Base-by-base conservation (phyloP, 371 early-diverging fungal genomes). In the Mucor mucedo region DNA sequence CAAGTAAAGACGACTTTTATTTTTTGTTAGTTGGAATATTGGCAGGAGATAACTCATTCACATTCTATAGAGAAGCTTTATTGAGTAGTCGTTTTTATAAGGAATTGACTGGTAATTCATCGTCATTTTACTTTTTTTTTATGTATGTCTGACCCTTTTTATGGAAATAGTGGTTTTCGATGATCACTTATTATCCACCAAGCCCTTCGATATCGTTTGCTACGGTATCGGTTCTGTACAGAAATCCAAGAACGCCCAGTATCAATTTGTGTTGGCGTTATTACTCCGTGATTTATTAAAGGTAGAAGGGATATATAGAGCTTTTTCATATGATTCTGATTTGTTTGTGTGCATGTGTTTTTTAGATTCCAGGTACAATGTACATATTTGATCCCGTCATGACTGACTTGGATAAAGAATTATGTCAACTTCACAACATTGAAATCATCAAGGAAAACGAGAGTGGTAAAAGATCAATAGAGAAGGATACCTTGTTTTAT, bases 181-280 rank as follows among this genome's bases (percentile, higher is more conserved):
- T 3, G 54, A 70, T 16, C 58, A 73, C 32, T 55, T 81, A 4
- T 21, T 68, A 2, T 21, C 61, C 3, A 66, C 56, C 7, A 44
- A 47, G n/a, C 66, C 64, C 21, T 39, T 66, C 27, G 78, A 84
- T 52, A 83, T 87, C 62, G 72, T 89, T 0, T 88, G 87, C 53
- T 89, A 88, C 62, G 90, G 90, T 3, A 80, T 88, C 47, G 89
- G 89, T 13, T 86, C 87, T 2, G 71, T 88, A 52, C 80, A 82
- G 39, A 69, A 77, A 14, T 86, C 85, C 3, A 79, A 76, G 27
- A 79, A 79, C 52, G 82, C 90, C 0, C 84, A 84, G 58, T 85
- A 75, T 63, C 90, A 89, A 48, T 78, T 88, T 55, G 78, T 82
- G 1, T 60, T 88, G 6, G 78, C 79, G 2, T 58, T 88, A 10